Base-by-base conservation (phyloP, 805 yeast genomes). In the Wickerhamiella bombiphila region DNA sequence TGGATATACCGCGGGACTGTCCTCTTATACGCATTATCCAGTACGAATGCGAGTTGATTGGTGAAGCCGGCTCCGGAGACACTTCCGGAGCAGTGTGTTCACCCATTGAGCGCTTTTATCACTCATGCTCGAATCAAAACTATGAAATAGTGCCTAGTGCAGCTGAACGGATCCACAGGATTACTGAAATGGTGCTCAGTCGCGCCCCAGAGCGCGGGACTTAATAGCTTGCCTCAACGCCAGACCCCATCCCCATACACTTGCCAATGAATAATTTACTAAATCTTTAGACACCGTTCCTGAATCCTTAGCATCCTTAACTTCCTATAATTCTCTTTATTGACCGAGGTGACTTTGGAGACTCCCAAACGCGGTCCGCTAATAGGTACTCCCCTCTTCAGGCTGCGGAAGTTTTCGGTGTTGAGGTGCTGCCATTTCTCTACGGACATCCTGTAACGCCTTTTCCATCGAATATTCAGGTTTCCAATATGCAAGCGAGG, bases 341-440 rank as follows among this genome's bases (percentile, higher is more conserved):
- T n/a, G n/a, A n/a, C n/a, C n/a, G n/a, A n/a, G n/a, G n/a, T n/a
- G n/a, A n/a, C n/a, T n/a, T n/a, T n/a, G n/a, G n/a, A n/a, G n/a
- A n/a, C n/a, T n/a, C n/a, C n/a, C n/a, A n/a, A n/a, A n/a, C n/a
- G n/a, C n/a, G n/a, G n/a, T 24, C 7, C 29, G 24, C 39, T 36
- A 32, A 21, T 75, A 81, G 9, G 76, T 72, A 26, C 78, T 60
- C 7, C 96, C 96, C 63, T 91, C 99, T 8, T 78, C 63, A 11
- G 98, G 99, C 63, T 91, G 99, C 7, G 76, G 65, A 45, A 88
- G 64, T 62, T 81, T 83, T 64, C 85, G 76, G 58, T 91, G 85
- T 9, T 74, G 58, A 3, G 88, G 70, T 16, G 71, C 59, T 1
- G 93, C 94, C 97, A 91, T 88, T 48, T 76, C 81, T 49, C 61